These are phyloP conservation scores for Kwoniella pini DNA, from an alignment of 768 basidiomycete genomes.

Conservation along the genomic window DNA sequence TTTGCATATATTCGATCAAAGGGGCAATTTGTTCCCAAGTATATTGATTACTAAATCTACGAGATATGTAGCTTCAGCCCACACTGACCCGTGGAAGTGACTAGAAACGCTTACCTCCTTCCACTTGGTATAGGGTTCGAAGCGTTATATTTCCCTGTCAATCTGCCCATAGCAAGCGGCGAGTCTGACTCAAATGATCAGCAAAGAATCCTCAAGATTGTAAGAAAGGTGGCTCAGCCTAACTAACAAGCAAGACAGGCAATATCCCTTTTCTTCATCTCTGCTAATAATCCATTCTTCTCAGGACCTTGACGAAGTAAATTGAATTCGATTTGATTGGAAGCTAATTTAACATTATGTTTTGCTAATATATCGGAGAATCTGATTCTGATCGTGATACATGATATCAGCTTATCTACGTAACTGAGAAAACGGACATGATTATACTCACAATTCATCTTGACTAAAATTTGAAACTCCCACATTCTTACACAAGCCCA, in stretches of 20 bases:
- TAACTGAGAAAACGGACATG: neutral
- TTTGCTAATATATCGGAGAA: conserved; percentile 41
- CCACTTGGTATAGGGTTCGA: conserved; percentile 46
- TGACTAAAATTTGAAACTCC: conserved; percentile 51
- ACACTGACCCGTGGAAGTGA: neutral
- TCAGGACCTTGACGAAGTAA: conserved; percentile 47
- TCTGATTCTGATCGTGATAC: conserved; percentile 31
- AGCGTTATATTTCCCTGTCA: conserved; percentile 53
- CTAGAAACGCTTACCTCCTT: conserved; percentile 28
- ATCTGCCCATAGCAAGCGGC: conserved; percentile 52
- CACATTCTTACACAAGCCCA: conserved; percentile 48
- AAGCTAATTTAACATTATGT: conserved; percentile 48
- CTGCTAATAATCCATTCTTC: conserved; percentile 47
- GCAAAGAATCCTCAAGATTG: neutral
- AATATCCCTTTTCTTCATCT: conserved; percentile 51
- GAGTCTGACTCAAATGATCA: conserved; percentile 39
- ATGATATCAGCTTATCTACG: neutral
- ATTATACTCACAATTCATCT: conserved; percentile 43
- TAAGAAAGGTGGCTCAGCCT: neutral
- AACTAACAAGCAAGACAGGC: conserved; percentile 50
- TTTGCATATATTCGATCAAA: conserved; percentile 41
- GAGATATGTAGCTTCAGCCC: neutral
- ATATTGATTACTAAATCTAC: conserved; percentile 26
- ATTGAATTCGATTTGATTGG: conserved; percentile 54
- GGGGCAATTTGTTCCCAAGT: conserved; percentile 52